Evolutionary conservation across 2,329 filamentous ascomycete species (phyloP), one percentile per base, ranked within the genome.

Genomic region (Scytalidium lignicola): DNA sequence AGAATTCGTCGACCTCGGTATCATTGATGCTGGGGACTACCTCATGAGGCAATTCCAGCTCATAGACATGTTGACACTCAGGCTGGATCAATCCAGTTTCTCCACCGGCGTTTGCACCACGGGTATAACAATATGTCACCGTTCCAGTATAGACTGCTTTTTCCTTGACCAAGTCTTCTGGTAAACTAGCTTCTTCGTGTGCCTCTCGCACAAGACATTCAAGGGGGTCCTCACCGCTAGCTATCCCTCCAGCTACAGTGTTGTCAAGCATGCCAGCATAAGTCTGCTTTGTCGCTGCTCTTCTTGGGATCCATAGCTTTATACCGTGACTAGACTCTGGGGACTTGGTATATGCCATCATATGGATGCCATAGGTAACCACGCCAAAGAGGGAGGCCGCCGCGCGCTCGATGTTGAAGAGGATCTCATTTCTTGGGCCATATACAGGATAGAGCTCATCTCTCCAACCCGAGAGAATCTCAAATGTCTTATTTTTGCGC

Each of bases 191-290:
- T 66, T 99, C 93, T 69, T 99, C 93, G 55, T 84, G 84, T 2
- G 86, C 85, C 69, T 99, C 93, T 47, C 92, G 82, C 18, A 96
- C 77, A 46, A 96, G 71, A 65, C 86, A 90, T 63, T 92, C 90
- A 44, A 90, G 85, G 0, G 88, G 86, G 19, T 76, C 76, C 66
- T 96, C 91, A 13, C 85, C 86, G 0, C 88, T 88, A 65, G 86
- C 83, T 57, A 97, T 83, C 0, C 90, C 85, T 1, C 85, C 85
- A 0, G 91, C 93, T 6, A 95, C 93, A 1, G 90, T 90, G 67
- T 97, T 99, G 68, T 99, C 93, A 56, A 99, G 74, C 62, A 96
- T 91, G n/a, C 86, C 79, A 0, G 86, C 85, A 63, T 92, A 99
- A 0, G 90, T 96, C 57, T 88, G 82, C 73, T 97, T 99, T 51